Conservation (phyloP, 176 grass and related monocot genomes). For the Musa acuminata region DNA sequence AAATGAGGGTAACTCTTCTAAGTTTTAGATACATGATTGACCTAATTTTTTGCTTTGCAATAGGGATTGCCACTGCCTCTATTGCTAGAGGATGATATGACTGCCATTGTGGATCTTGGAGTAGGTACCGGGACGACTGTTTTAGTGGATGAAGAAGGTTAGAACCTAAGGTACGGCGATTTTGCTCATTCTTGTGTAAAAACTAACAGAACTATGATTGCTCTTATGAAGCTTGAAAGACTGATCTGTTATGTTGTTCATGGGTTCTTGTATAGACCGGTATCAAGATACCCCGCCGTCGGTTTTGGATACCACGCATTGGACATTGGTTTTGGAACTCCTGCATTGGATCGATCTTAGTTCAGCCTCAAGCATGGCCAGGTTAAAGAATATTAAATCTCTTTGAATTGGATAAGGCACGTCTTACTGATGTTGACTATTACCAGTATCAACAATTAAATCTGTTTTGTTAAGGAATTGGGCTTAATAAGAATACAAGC, state of each 20-base stretch:
- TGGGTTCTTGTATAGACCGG: no score
- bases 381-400: no score
- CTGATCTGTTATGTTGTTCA: no score
- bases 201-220: background rate
- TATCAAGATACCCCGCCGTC: no score
- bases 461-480: no score
- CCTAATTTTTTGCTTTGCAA: background rate
- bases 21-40: background rate
- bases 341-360: no score
- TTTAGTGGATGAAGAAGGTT: constrained; percentile 76
- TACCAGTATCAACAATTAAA: background rate
- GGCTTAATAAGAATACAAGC: no score
- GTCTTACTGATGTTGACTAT: background rate
- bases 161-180: constrained; percentile 1
- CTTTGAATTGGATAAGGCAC: background rate
- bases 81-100: constrained; percentile 62
- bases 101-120: constrained; percentile 60
- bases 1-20: background rate
- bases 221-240: no score
- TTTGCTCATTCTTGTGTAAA: background rate
- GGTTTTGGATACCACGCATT: no score
- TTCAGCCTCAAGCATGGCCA: no score
- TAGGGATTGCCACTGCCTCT: constrained; percentile 59
- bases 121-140: constrained; percentile 46
- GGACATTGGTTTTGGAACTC: no score